These are phyloP conservation scores for Saccharomycopsis schoenii DNA, from an alignment of 805 yeast species.

Conservation along the genomic window DNA sequence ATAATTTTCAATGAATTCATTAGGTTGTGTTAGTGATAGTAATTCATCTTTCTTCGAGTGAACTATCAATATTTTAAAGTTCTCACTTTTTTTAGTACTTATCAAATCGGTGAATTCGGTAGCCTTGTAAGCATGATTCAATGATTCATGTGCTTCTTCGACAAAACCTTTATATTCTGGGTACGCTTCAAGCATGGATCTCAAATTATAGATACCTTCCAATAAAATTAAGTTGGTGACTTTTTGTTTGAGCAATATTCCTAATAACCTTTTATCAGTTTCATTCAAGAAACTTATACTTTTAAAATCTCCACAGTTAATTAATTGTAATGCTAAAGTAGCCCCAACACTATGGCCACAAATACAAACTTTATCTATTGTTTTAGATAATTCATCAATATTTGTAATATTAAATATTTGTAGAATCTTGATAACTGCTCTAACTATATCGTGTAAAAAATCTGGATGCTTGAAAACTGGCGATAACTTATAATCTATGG, in stretches of 20 bases:
- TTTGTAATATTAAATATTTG: constrained; percentile 13
- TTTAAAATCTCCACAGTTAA: constrained; percentile 22
- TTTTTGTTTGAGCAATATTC: background rate
- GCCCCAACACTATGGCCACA: constrained; percentile 84
- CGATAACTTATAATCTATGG: constrained; percentile 57
- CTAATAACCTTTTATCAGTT: background rate
- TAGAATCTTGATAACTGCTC: constrained; percentile 28
- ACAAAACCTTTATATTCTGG: constrained; percentile 51
- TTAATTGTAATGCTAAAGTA: constrained; percentile 47
- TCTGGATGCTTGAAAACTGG: constrained; percentile 54
- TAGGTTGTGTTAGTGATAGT: constrained; percentile 41
- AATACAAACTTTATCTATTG: constrained; percentile 20
- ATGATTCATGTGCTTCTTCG: constrained; percentile 41
- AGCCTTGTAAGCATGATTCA: constrained; percentile 20
- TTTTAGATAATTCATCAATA: background rate
- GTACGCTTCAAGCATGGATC: constrained; percentile 45
- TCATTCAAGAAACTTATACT: background rate
- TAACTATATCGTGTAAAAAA: constrained; percentile 46
- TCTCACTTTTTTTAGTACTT: background rate
- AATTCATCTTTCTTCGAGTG: constrained; percentile 66
- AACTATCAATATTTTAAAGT: constrained; percentile 29
- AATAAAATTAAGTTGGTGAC: constrained; percentile 30
- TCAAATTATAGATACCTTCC: constrained; percentile 64
- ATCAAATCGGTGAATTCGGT: constrained; percentile 15
- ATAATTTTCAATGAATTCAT: constrained; percentile 30